Evolutionary conservation across 2,329 filamentous ascomycete genomes (phyloP), one percentile per base, ranked within the genome.

Genomic region (Verticillium tricorpus): DNA sequence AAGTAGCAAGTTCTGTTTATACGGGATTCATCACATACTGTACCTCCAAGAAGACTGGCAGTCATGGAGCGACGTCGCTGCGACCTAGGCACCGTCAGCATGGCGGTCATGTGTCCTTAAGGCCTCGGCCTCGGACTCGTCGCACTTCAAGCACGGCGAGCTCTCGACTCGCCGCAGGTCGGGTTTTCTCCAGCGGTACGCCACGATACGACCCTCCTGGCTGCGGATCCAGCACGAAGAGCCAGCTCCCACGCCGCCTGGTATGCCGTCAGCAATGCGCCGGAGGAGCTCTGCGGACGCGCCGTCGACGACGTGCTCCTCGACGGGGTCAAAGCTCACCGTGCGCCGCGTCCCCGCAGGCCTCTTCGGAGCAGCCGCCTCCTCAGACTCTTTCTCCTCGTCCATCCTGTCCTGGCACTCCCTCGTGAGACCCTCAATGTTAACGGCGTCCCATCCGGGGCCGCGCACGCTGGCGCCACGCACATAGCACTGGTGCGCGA

Each of bases 401-500:
- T n/a, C 60, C 64, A 63, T 63, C 11, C 45, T 57, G 3, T 37
- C n/a, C 56, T 61, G 19, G 25, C 64, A 66, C 45, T 62, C 55
- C 12, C 34, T 19, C 31, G 64, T 65, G 50, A 66, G 34, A 4
- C 59, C 54, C 25, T 59, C 55, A 39, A 67, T 63, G 31, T 63
- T 59, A 1, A 58, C 39, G 2, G 32, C 59, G 5, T 50, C 40
- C 54, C 61, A 63, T 1, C 63, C 66, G 17, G 62, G 40, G 1
- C 61, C 61, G 58, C 54, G 61, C 25, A 63, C 58, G 40, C 67
- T 65, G 4, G 62, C 65, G 2, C 67, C 67, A 25, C 62, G 60
- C 39, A 68, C 62, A 54, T 70, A 70, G 22, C 63, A 63, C 40
- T 60, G 60, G 25, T 65, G 62, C 2, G 69, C 68, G 3, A 63